A percentile compares a stretch with the other conserved stretches of the same genome.
phyloP scores from a whole-genome alignment of 1,139 yeast genomes.

The Suhomyces terraborum region DNA sequence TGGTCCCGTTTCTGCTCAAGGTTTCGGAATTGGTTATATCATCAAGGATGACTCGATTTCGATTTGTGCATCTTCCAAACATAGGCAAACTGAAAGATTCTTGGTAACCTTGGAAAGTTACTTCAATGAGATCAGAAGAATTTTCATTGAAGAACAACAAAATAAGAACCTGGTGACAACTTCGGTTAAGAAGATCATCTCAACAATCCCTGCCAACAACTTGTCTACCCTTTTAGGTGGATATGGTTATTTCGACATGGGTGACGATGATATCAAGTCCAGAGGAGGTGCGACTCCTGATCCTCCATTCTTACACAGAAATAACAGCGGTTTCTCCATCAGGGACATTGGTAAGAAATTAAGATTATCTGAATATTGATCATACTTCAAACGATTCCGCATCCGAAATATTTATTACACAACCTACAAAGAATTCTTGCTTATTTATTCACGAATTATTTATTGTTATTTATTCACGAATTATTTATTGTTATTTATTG shows the following conservation, averaged over 20 bases:
- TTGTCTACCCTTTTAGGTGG: constrained; percentile 68
- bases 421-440: too few relatives aligned
- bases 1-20: constrained; percentile 89
- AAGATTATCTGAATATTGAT: constrained; percentile 69
- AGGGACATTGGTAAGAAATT: constrained; percentile 73
- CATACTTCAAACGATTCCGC: not conserved
- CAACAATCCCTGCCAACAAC: constrained; percentile 10
- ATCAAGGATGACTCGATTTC: constrained; percentile 83
- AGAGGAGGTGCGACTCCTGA: constrained; percentile 75
- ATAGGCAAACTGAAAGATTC: constrained; percentile 84
- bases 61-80: constrained; percentile 86
- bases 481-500: constrained; percentile 8
- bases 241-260: constrained; percentile 75
- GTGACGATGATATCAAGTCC: constrained; percentile 68
- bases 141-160: constrained; percentile 48
- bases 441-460: not conserved
- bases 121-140: constrained; percentile 60
- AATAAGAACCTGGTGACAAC: constrained; percentile 12
- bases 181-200: constrained; percentile 1
- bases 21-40: constrained; percentile 90
- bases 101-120: constrained; percentile 73
- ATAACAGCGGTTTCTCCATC: constrained; percentile 49
- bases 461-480: constrained; percentile 8
- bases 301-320: constrained; percentile 53
- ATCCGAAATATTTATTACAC: constrained; percentile 3